phyloP scores from a whole-genome alignment of 192 early-diverging fungal genomes.

The Coemansia sp. region DNA sequence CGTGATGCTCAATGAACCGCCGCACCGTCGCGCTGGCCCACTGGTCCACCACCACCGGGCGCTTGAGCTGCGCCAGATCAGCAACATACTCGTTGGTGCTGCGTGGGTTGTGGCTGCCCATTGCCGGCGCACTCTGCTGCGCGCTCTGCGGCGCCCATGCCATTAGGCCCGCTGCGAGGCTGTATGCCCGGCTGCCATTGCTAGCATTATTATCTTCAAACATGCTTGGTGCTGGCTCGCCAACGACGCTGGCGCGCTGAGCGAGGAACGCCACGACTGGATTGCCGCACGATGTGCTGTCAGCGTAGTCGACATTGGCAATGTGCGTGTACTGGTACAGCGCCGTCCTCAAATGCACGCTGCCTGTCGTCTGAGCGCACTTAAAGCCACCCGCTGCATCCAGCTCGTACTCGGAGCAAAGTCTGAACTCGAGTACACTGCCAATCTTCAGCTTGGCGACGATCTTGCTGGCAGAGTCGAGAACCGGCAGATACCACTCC shows the following conservation, averaged over 20 bases:
- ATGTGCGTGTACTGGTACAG: conserved; percentile 71
- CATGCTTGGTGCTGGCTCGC: conserved; percentile 67
- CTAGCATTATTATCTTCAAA: conserved; percentile 67
- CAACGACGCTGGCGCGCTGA: conserved; percentile 45
- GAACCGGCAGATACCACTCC: conserved; percentile 64
- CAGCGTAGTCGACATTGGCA: conserved; percentile 71
- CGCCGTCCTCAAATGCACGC: conserved; percentile 61
- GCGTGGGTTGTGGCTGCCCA: conserved; percentile 90
- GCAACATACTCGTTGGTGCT: conserved; percentile 92
- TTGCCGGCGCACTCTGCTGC: conserved; percentile 76
- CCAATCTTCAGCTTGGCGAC: conserved; percentile 33
- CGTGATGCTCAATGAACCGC: conserved; percentile 86
- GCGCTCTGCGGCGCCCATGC: conserved; percentile 57
- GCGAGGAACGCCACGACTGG: conserved; percentile 82
- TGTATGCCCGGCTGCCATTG: not conserved
- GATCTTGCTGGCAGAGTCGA: not conserved
- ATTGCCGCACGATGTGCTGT: conserved; percentile 72
- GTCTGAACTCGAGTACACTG: conserved; percentile 70
- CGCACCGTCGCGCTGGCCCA: conserved; percentile 89
- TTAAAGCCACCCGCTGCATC: conserved; percentile 59
- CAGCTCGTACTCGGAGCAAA: conserved; percentile 70
- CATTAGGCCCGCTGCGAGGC: not conserved
- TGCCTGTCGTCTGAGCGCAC: conserved; percentile 68
- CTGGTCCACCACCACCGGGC: conserved; percentile 79
- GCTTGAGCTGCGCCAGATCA: conserved; percentile 84